These are phyloP conservation scores for Penicillium odoratum DNA, from an alignment of 495 filamentous ascomycete species.

Conservation along the genomic window DNA sequence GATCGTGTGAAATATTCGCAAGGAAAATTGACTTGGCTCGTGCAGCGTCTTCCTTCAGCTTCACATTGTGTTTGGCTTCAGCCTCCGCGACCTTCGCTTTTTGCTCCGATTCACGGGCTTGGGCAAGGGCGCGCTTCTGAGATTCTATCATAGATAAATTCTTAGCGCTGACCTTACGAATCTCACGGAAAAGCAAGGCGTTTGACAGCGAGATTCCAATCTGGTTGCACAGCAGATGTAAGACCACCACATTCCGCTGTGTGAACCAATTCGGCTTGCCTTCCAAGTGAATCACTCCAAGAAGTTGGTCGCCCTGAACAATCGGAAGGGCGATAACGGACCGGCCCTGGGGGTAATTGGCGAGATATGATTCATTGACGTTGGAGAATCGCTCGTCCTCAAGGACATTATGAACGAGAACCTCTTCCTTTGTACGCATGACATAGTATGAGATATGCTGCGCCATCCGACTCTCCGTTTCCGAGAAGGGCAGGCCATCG, in stretches of 20 bases:
- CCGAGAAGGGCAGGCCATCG: conserved; percentile 63
- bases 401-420: conserved; percentile 80
- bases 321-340: conserved; percentile 87
- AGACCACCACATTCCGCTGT: conserved; percentile 80
- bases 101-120: conserved; percentile 76
- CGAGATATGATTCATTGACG: conserved; percentile 68
- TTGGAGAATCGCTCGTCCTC: conserved; percentile 87
- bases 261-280: conserved; percentile 84
- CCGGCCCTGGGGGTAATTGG: conserved; percentile 66
- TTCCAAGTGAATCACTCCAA: conserved; percentile 85
- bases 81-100: conserved; percentile 82
- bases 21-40: conserved; percentile 91
- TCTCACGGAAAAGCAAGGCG: conserved; percentile 76
- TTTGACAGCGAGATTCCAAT: conserved; percentile 88
- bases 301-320: conserved; percentile 70
- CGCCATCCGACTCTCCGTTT: conserved; percentile 65
- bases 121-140: conserved; percentile 77
- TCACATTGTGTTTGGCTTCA: conserved; percentile 81
- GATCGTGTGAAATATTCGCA: conserved; percentile 86
- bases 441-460: conserved; percentile 80
- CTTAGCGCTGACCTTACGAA: conserved; percentile 75
- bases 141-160: conserved; percentile 87
- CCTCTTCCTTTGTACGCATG: conserved; percentile 77
- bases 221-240: conserved; percentile 85
- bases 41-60: conserved; percentile 86